Percentiles rank a stretch among this genome's conserved stretches.
These are phyloP conservation scores for Diplodia mutila DNA, from an alignment of 2,329 filamentous ascomycete genomes.

Conservation along the genomic window DNA sequence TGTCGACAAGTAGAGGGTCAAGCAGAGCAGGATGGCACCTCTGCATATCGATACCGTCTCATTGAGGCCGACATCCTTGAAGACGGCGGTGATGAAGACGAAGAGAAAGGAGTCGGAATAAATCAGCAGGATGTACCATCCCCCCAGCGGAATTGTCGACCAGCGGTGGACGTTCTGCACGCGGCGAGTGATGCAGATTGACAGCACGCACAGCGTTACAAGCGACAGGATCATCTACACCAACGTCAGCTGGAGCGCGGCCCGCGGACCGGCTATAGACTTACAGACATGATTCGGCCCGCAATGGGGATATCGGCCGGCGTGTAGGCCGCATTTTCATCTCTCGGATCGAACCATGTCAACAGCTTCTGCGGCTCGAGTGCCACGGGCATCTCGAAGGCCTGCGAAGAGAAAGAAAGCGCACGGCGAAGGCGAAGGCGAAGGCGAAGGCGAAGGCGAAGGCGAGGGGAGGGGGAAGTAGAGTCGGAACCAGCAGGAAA, in stretches of 20 bases:
- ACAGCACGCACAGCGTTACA: not conserved
- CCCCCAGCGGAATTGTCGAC: not conserved
- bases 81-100: slow-evolving; percentile 14
- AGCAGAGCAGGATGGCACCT: slow-evolving; percentile 4
- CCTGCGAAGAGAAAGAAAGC: not conserved
- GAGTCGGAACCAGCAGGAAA: too few relatives aligned
- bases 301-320: slow-evolving; percentile 33
- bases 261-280: slow-evolving; percentile 29
- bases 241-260: not conserved
- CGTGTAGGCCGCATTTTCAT: not conserved
- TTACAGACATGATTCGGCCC: slow-evolving; percentile 32
- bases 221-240: slow-evolving; percentile 11
- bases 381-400: not conserved
- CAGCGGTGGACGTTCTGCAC: not conserved
- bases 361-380: slow-evolving; percentile 1
- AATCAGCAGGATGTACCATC: not conserved
- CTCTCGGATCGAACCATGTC: not conserved
- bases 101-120: slow-evolving; percentile 16
- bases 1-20: slow-evolving; percentile 10
- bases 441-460: too few relatives aligned
- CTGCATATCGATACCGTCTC: not conserved
- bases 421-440: too few relatives aligned
- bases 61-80: slow-evolving; percentile 16
- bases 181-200: slow-evolving; percentile 6
- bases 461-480: not conserved